Evolutionary conservation across 2,329 filamentous ascomycete genomes (phyloP), one percentile per base, ranked within the genome.

Genomic region (Leptographium flavum): DNA sequence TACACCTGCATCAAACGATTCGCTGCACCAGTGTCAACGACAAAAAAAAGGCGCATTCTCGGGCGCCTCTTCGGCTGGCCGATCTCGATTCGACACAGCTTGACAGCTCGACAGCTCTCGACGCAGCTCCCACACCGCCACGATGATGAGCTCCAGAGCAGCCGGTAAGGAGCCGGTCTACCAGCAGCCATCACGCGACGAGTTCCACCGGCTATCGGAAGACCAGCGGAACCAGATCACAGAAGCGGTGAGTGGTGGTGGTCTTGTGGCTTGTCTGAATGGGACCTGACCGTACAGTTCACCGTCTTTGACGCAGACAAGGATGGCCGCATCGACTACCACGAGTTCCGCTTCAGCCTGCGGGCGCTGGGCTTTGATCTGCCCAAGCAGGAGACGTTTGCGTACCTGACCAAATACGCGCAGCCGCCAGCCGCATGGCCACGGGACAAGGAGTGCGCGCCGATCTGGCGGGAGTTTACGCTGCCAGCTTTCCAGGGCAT

Each of bases 271-370:
- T 28, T 40, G 15, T 25, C n/a, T 32, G 21, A 23, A 22, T 22
- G 7, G 5, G 2, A 19, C 33, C 21, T 22, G 10, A 13, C n/a
- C 14, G 28, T 43, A 36, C 53, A 94, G 83, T 96, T 96, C 64
- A 81, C 81, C 50, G 79, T 96, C 53, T 96, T 98, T 71, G 92
- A 96, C 62, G 83, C 94, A 58, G 90, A 96, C 71, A 90, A 93
- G 62, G 88, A 96, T 67, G 76, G 81, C 39, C 80, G 84, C 63
- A 86, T 98, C 59, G 90, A 96, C 68, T 96, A 94, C 70, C 92
- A 96, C 67, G 92, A 98, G 66, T 85, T 96, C 61, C 90, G 92
- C 64, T 92, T 96, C 66, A 87, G 90, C 49, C 81, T 96, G 56
- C 92, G 93, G 61, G 92, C 92, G 4, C 79, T 98, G 1, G 92